These are phyloP conservation scores for Ascoidea asiatica DNA, from an alignment of 805 yeast species.

Conservation along the genomic window DNA sequence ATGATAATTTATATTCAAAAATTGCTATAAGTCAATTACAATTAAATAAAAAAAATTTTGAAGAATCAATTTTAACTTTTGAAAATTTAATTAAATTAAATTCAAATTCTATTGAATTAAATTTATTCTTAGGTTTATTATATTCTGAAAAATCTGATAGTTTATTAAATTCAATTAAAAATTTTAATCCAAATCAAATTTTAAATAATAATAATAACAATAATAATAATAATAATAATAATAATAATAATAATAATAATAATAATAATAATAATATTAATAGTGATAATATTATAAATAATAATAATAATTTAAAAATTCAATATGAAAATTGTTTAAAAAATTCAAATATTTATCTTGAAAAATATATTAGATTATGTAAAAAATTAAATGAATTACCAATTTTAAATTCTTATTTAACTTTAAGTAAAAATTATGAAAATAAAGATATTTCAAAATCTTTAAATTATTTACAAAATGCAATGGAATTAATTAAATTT, in stretches of 20 bases:
- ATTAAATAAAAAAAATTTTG: conserved; percentile 53
- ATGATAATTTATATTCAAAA: conserved; percentile 52
- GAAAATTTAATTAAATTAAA: conserved; percentile 57
- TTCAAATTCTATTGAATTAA: conserved; percentile 61
- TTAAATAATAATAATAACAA: conserved; percentile 14
- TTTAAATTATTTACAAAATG: conserved; percentile 44
- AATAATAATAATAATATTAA: conserved; percentile 7
- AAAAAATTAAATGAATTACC: conserved; percentile 43
- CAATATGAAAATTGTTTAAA: no score
- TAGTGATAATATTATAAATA: conserved; percentile 12
- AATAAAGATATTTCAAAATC: conserved; percentile 51
- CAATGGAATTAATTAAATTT: conserved; percentile 34
- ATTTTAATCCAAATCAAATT: conserved; percentile 1
- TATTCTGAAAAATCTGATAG: conserved; percentile 37
- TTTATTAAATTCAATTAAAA: conserved; percentile 5
- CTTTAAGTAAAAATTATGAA: conserved; percentile 62
- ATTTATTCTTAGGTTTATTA: conserved; percentile 62
- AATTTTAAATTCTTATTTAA: conserved; percentile 48
- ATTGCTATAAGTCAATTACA: conserved; percentile 83
- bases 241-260: conserved; percentile 4
- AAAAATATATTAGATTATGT: conserved; percentile 54
- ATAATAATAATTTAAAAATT: conserved; percentile 16
- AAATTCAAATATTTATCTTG: conserved; percentile 53
- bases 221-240: conserved; percentile 10
- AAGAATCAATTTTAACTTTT: conserved; percentile 78